These are phyloP conservation scores for Verticillium dahliae DNA, from an alignment of 2,329 filamentous ascomycete genomes.

Conservation along the genomic window DNA sequence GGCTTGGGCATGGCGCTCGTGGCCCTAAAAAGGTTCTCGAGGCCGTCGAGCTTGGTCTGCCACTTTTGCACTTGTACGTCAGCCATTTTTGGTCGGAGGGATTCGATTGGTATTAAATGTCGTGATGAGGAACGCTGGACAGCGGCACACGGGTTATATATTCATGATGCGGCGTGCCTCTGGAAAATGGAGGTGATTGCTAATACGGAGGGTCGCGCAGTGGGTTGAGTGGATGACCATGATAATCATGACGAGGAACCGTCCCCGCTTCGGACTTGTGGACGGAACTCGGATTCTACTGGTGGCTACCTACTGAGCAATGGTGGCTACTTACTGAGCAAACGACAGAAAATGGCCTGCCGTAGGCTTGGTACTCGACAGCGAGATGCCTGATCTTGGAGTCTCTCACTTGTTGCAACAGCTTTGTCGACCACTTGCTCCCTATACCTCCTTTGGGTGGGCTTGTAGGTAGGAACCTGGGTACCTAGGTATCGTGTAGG, in stretches of 20 bases:
- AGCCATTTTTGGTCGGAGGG: slow-evolving; percentile 1
- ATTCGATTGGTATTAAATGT: too few species aligned
- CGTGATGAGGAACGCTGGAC: too few species aligned
- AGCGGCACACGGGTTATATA: background rate
- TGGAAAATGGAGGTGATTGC: background rate
- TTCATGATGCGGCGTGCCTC: background rate
- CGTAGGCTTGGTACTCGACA: too few species aligned
- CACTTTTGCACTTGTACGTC: slow-evolving; percentile 33
- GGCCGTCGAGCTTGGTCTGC: slow-evolving; percentile 46
- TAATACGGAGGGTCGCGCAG: background rate
- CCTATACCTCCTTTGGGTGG: too few species aligned
- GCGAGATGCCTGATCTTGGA: background rate
- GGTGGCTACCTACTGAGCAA: background rate
- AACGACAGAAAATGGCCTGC: too few species aligned
- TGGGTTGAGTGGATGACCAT: background rate
- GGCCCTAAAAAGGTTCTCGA: slow-evolving; percentile 42
- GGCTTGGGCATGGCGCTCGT: slow-evolving; percentile 39
- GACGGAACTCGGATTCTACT: background rate
- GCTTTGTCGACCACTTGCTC: too few species aligned
- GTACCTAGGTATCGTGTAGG: too few species aligned
- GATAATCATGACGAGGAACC: background rate
- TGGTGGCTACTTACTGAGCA: background rate
- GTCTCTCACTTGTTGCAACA: background rate
- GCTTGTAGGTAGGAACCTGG: too few species aligned
- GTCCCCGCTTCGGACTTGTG: background rate